Percentiles rank a stretch among this genome's conserved stretches.
Evolutionary conservation across 257 asterid genomes (phyloP).

Genomic region (Cruciata laevipes): DNA sequence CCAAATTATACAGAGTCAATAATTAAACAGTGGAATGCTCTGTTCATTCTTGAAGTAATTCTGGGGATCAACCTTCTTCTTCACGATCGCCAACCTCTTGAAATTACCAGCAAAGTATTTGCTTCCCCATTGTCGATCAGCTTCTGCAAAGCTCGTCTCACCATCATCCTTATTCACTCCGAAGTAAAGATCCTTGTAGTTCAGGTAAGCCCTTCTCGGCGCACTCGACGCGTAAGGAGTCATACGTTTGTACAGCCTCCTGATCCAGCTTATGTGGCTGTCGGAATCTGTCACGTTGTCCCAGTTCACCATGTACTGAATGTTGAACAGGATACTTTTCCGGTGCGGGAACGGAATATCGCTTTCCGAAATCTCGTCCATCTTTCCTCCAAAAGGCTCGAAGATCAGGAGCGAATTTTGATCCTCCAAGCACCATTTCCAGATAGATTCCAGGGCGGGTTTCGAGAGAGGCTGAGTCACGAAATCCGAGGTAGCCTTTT

Average conservation of each 20-base stretch:
- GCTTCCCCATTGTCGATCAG: no score
- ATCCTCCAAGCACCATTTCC: constrained; percentile 21
- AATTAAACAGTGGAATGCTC: constrained; percentile 31
- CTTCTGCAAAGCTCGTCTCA: no score
- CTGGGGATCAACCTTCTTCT: constrained; percentile 39
- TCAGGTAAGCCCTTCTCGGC: no score
- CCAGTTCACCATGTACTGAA: constrained; percentile 58
- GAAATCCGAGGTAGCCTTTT: constrained; percentile 54
- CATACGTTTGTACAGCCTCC: constrained; percentile 36
- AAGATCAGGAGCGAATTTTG: constrained; percentile 28
- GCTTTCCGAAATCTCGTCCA: constrained; percentile 29
- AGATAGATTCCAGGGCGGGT: constrained; percentile 19
- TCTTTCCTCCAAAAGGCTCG: constrained; percentile 53
- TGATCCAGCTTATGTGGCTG: constrained; percentile 32
- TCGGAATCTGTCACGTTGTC: constrained; percentile 4
- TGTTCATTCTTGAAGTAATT: constrained; percentile 53
- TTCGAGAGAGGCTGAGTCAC: constrained; percentile 28
- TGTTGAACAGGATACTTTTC: constrained; percentile 29
- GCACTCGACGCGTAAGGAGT: constrained; percentile 33
- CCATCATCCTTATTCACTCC: no score
- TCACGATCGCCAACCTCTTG: constrained; percentile 34
- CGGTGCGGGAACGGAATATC: constrained; percentile 59
- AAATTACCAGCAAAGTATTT: no score
- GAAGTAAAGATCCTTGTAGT: no score
- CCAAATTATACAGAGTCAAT: neutral